phyloP scores from a whole-genome alignment of 2,329 filamentous ascomycete genomes.

The Hansfordia pulvinata region DNA sequence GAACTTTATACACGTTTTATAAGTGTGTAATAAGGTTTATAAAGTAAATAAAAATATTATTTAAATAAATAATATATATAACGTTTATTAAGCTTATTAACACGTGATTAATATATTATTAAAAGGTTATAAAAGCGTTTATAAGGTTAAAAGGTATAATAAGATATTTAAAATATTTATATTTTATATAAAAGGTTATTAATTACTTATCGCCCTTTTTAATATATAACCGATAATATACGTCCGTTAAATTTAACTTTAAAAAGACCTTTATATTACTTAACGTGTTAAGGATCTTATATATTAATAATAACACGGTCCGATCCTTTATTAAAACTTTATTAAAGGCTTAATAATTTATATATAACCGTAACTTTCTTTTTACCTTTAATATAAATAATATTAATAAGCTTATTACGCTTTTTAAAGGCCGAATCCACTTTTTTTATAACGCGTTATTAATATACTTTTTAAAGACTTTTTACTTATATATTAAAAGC shows the following conservation, averaged over 20 bases:
- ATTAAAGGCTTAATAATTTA: no score
- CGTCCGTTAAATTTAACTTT: conserved; percentile 3
- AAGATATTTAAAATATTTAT: conserved; percentile 7
- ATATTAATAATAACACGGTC: conserved; percentile 1
- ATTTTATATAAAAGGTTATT: no score
- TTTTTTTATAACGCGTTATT: no score
- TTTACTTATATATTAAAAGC: no score
- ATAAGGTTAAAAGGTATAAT: conserved; percentile 6
- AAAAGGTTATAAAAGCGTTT: conserved; percentile 1
- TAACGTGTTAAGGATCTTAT: no score
- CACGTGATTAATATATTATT: background rate
- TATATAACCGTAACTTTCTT: conserved; percentile 3
- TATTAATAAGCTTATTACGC: no score
- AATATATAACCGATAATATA: conserved; percentile 5
- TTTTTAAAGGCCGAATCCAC: no score
- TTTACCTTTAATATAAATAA: conserved; percentile 5
- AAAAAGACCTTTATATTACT: conserved; percentile 4
- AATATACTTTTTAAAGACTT: no score
- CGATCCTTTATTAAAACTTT: conserved; percentile 1
- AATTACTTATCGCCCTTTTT: no score
- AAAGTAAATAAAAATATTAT: background rate
- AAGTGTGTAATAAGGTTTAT: background rate
- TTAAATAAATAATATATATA: background rate
- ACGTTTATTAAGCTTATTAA: background rate
- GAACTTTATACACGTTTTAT: no score